Conservation (phyloP, 2,329 filamentous ascomycete genomes). For the Fusarium sp. region DNA sequence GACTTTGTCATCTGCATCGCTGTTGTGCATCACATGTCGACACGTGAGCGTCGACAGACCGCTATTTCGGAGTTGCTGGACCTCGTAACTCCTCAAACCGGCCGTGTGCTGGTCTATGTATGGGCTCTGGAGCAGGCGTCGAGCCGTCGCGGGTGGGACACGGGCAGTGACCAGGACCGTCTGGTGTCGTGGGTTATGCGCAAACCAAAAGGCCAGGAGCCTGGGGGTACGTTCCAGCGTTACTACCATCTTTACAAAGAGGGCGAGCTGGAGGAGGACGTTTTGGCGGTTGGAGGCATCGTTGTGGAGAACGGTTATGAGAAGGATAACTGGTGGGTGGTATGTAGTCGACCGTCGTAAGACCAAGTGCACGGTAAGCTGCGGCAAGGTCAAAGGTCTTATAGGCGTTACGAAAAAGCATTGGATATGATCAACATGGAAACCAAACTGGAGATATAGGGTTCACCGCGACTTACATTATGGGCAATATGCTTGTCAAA, state of each 20-base stretch:
- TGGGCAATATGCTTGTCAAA: constrained; percentile 16
- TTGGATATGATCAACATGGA: constrained; percentile 2
- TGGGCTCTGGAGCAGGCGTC: constrained; percentile 94
- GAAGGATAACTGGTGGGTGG: constrained; percentile 98
- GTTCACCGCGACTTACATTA: constrained; percentile 10
- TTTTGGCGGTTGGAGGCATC: constrained; percentile 76
- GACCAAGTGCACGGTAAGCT: constrained; percentile 18
- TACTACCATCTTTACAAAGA: constrained; percentile 95
- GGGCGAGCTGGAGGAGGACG: constrained; percentile 86
- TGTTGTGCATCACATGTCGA: constrained; percentile 93
- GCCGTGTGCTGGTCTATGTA: constrained; percentile 84
- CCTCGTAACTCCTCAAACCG: constrained; percentile 69
- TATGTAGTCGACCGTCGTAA: constrained; percentile 57
- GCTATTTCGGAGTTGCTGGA: constrained; percentile 78
- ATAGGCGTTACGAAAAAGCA: constrained; percentile 19
- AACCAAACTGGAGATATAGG: constrained; percentile 7
- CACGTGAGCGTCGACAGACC: constrained; percentile 74
- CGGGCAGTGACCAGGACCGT: constrained; percentile 85
- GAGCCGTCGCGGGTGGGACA: constrained; percentile 90
- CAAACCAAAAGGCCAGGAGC: constrained; percentile 47
- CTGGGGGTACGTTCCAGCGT: constrained; percentile 76
- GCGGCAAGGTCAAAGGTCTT: constrained; percentile 3
- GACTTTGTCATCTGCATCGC: constrained; percentile 96
- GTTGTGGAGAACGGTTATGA: constrained; percentile 90
- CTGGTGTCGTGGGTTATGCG: constrained; percentile 93